phyloP scores from a whole-genome alignment of 2,329 filamentous ascomycete genomes.

The Pseudogymnoascus sp. region DNA sequence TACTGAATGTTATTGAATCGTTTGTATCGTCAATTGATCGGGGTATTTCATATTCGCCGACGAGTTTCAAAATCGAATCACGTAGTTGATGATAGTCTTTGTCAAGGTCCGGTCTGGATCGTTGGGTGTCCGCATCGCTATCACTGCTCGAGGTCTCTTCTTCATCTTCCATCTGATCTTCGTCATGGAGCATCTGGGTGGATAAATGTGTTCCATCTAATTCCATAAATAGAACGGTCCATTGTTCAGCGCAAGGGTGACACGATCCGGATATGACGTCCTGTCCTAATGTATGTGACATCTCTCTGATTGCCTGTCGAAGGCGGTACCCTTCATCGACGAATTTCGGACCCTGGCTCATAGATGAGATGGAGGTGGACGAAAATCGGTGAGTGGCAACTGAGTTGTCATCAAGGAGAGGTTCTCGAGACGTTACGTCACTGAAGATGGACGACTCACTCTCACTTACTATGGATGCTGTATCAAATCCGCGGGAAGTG shows the following conservation, averaged over 20 bases:
- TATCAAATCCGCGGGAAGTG: slow-evolving; percentile 50
- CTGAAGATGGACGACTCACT: slow-evolving; percentile 67
- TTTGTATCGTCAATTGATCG: slow-evolving; percentile 55
- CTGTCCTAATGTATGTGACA: slow-evolving; percentile 57
- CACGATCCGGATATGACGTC: slow-evolving; percentile 60
- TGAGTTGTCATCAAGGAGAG: slow-evolving; percentile 48
- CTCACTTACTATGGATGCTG: slow-evolving; percentile 63
- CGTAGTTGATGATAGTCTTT: slow-evolving; percentile 77
- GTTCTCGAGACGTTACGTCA: slow-evolving; percentile 59
- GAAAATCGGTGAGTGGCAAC: slow-evolving; percentile 49
- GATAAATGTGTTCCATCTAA: slow-evolving; percentile 63
- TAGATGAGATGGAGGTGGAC: slow-evolving; percentile 37
- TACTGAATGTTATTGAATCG: slow-evolving; percentile 60
- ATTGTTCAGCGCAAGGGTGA: slow-evolving; percentile 75
- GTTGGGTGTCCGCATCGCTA: slow-evolving; percentile 49
- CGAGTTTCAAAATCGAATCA: slow-evolving; percentile 71
- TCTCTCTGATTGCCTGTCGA: slow-evolving; percentile 61
- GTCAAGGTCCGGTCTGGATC: slow-evolving; percentile 57
- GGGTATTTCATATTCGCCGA: slow-evolving; percentile 76
- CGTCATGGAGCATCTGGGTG: slow-evolving; percentile 65
- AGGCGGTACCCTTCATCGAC: slow-evolving; percentile 61
- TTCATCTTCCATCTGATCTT: slow-evolving; percentile 56
- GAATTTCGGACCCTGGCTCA: slow-evolving; percentile 42
- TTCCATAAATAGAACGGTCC: slow-evolving; percentile 75
- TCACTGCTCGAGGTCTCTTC: slow-evolving; percentile 58